Conservation (phyloP, 2,329 filamentous ascomycete species). For the Geosmithia putterillii region DNA sequence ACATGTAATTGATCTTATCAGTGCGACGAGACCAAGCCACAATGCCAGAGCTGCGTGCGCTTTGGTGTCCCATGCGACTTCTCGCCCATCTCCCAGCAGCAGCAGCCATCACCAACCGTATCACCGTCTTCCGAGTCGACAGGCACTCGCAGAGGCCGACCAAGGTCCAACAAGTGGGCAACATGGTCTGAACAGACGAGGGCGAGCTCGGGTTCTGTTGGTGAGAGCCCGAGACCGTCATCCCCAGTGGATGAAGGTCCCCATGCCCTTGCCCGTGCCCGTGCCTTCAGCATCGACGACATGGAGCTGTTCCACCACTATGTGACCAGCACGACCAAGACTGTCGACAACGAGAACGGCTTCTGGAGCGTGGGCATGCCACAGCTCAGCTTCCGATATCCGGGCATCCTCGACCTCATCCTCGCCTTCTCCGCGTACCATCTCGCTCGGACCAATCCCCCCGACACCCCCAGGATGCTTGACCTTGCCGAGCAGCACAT, state of each 20-base stretch:
- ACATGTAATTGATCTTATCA: too few relatives aligned
- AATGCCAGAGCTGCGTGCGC: constrained; percentile 7
- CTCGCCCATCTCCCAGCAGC: not conserved
- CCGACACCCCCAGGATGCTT: constrained; percentile 3
- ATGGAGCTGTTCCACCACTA: constrained; percentile 13
- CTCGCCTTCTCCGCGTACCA: constrained; percentile 11
- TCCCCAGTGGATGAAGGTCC: too few relatives aligned
- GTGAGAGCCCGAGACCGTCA: too few relatives aligned
- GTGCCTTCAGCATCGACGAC: constrained; percentile 8
- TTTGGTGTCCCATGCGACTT: constrained; percentile 8
- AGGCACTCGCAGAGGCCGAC: constrained; percentile 5
- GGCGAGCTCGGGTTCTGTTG: too few relatives aligned
- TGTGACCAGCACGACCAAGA: constrained; percentile 7
- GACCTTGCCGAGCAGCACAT: constrained; percentile 9
- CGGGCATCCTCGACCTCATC: constrained; percentile 11
- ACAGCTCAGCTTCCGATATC: constrained; percentile 10
- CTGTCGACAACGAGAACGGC: constrained; percentile 5
- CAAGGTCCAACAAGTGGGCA: constrained; percentile 6
- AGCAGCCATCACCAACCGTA: not conserved
- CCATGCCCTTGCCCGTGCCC: not conserved
- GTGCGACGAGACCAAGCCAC: constrained; percentile 9
- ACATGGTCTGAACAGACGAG: constrained; percentile 2
- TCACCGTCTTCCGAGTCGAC: not conserved
- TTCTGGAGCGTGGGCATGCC: constrained; percentile 9
- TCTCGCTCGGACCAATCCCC: constrained; percentile 5